A percentile compares a stretch with the other conserved stretches of the same genome.
These are phyloP conservation scores for Lotus japonicus DNA, from an alignment of 306 rosid genomes.

Conservation along the genomic window DNA sequence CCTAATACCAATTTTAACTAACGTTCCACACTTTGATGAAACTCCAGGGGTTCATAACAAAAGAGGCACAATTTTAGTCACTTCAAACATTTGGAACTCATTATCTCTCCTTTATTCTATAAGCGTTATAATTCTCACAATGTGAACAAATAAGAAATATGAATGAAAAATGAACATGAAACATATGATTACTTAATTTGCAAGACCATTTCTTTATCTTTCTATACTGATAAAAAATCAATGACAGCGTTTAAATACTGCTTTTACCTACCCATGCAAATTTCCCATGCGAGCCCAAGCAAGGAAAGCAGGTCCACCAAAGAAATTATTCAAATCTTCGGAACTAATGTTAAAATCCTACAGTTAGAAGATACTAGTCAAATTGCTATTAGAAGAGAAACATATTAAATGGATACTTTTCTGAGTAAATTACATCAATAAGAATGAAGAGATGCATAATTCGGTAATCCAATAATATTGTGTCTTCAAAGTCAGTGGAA, in stretches of 20 bases:
- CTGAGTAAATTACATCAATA: background rate
- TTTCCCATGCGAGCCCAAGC: slow-evolving; percentile 99
- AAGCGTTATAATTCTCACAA: background rate
- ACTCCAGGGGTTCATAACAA: background rate
- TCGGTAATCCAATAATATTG: background rate
- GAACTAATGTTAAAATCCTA: slow-evolving; percentile 74
- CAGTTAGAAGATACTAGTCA: slow-evolving; percentile 34
- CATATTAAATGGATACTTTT: background rate
- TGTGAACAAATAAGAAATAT: background rate
- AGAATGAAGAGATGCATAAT: slow-evolving; percentile 4
- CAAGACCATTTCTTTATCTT: background rate
- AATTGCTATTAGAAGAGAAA: slow-evolving; percentile 8
- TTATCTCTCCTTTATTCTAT: background rate
- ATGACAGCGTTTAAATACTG: slow-evolving; percentile 2
- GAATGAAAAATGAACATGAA: slow-evolving; percentile 14
- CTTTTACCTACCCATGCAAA: slow-evolving; percentile 76
- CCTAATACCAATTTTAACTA: background rate
- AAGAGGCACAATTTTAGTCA: background rate
- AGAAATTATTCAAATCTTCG: slow-evolving; percentile 62
- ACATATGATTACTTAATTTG: background rate
- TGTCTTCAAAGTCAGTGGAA: background rate
- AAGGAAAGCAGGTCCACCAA: slow-evolving; percentile 98
- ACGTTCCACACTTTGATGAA: background rate
- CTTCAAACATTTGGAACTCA: background rate
- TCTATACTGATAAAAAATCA: slow-evolving; percentile 5